Evolutionary conservation across 2,329 filamentous ascomycete genomes (phyloP).

Genomic region (Stachybotrys chartarum): DNA sequence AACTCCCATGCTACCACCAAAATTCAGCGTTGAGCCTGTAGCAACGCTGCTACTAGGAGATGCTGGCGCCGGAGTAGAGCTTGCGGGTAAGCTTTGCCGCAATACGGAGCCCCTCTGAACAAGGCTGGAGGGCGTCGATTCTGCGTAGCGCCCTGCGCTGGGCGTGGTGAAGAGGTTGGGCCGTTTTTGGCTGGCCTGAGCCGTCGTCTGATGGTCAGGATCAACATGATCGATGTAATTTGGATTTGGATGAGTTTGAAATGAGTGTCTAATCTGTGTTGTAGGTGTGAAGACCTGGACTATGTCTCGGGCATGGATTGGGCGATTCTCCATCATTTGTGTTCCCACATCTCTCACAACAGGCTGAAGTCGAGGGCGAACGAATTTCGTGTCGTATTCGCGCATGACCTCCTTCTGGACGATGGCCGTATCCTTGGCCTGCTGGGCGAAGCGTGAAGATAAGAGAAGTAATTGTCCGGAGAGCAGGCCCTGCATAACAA

Average conservation of each 20-base stretch:
- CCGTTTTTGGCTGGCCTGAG: not conserved
- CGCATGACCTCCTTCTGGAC: constrained; percentile 89
- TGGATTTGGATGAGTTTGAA: constrained; percentile 76
- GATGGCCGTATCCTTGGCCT: constrained; percentile 75
- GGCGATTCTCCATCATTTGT: constrained; percentile 56
- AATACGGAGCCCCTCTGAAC: constrained; percentile 19
- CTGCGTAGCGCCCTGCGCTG: not conserved
- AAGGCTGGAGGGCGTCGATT: not conserved
- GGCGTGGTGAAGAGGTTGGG: not conserved
- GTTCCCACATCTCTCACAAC: constrained; percentile 71
- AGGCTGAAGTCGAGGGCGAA: constrained; percentile 81
- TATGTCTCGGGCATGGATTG: constrained; percentile 32
- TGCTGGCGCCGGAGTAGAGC: constrained; percentile 20
- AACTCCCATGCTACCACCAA: constrained; percentile 72
- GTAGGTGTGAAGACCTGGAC: constrained; percentile 47
- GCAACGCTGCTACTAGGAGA: constrained; percentile 11
- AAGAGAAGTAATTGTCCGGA: constrained; percentile 71
- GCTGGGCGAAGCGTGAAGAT: constrained; percentile 69
- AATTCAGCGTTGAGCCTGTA: constrained; percentile 18
- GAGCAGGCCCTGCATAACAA: constrained; percentile 68
- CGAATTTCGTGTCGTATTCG: constrained; percentile 94
- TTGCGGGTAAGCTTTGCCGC: constrained; percentile 26
- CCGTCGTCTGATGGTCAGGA: constrained; percentile 32
- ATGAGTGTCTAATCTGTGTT: constrained; percentile 64
- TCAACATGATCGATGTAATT: constrained; percentile 47